Percentiles rank a stretch among this genome's conserved stretches.
phyloP scores from a whole-genome alignment of 148 eudicot genomes.

The Arbutus unedo region DNA sequence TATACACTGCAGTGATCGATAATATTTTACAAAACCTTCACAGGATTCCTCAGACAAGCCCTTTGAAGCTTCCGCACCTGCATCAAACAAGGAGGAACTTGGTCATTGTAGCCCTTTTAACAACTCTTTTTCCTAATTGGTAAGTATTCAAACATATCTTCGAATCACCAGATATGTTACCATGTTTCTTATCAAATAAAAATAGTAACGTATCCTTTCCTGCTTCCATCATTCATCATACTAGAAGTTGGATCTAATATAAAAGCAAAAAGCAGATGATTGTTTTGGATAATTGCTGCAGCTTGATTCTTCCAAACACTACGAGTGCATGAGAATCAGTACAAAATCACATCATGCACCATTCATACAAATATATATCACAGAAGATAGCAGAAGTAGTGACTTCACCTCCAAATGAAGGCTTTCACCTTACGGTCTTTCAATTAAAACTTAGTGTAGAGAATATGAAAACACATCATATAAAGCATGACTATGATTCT shows the following conservation, averaged over 20 bases:
- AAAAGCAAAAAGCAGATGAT: neutral
- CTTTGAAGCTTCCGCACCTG: constrained; percentile 92
- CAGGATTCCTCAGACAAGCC: constrained; percentile 87
- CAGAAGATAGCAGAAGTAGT: neutral
- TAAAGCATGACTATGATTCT: neutral
- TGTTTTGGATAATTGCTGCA: neutral
- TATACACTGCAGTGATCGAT: neutral
- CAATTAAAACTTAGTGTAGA: neutral
- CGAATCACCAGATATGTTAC: neutral
- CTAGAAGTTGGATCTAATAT: neutral
- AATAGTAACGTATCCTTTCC: neutral
- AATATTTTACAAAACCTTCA: constrained; percentile 47
- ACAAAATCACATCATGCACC: neutral
- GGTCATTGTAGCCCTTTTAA: constrained; percentile 10
- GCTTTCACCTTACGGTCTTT: neutral
- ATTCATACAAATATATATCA: neutral
- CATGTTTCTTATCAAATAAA: neutral
- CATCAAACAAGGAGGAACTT: constrained; percentile 9
- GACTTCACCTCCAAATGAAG: neutral
- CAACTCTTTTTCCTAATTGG: neutral
- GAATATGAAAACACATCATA: constrained; percentile 4
- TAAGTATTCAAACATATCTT: neutral
- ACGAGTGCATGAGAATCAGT: neutral
- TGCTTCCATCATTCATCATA: neutral
- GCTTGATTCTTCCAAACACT: neutral